These are phyloP conservation scores for Sarcocystis neurona DNA, from an alignment of 169 alveolate species.

Conservation along the genomic window DNA sequence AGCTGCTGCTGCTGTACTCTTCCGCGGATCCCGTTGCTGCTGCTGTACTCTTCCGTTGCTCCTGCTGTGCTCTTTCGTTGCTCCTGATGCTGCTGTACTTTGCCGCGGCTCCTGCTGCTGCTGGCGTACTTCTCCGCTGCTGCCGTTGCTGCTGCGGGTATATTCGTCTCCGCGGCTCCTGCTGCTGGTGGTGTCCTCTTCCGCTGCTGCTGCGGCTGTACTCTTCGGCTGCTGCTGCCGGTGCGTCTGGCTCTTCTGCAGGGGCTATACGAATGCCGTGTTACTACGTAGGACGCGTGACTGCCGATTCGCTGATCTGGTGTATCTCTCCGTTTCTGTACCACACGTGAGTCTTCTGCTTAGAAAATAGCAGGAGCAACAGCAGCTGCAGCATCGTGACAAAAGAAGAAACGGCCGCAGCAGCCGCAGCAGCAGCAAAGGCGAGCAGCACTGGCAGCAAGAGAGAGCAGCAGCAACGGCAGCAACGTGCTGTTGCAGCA, in stretches of 20 bases:
- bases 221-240: neutral
- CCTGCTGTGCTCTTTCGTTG: too few species aligned
- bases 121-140: neutral
- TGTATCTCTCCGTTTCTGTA: constrained; percentile 42
- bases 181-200: neutral
- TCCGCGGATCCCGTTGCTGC: too few species aligned
- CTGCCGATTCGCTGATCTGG: constrained; percentile 32
- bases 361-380: too few species aligned
- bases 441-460: too few species aligned
- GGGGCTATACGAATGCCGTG: constrained; percentile 61
- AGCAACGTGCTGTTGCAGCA: too few species aligned
- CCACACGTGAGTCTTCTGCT: constrained; percentile 49
- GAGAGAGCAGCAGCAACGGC: too few species aligned
- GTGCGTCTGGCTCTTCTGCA: neutral
- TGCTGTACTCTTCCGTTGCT: too few species aligned
- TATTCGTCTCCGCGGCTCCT: neutral
- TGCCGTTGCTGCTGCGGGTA: neutral
- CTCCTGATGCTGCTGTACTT: too few species aligned
- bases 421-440: too few species aligned
- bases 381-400: too few species aligned
- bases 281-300: constrained; percentile 41
- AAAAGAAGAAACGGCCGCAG: too few species aligned
- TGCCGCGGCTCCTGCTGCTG: neutral
- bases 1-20: too few species aligned
- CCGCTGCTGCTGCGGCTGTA: neutral